phyloP scores from a whole-genome alignment of 805 yeast species.

The Spathaspora girioi region DNA sequence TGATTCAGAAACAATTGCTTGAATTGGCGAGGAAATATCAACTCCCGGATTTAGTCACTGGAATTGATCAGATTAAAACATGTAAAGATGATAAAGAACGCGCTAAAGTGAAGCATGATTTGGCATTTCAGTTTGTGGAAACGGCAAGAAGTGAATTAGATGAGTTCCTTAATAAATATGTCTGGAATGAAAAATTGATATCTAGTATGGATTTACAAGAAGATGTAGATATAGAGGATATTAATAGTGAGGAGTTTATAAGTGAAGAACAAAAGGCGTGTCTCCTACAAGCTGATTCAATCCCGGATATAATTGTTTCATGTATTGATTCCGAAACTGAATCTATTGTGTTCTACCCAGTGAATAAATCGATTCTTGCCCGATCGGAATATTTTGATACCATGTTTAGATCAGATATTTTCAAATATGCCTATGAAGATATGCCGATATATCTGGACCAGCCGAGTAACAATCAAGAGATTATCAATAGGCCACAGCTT shows the following conservation, averaged over 20 bases:
- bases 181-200: slow-evolving; percentile 17
- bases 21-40: slow-evolving; percentile 29
- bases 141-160: slow-evolving; percentile 31
- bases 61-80: slow-evolving; percentile 24
- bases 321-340: slow-evolving; percentile 26
- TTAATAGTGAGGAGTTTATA: slow-evolving; percentile 16
- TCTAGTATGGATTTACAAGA: slow-evolving; percentile 13
- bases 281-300: slow-evolving; percentile 17
- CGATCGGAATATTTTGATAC: slow-evolving; percentile 63
- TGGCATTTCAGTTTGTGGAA: slow-evolving; percentile 30
- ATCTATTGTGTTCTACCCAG: slow-evolving; percentile 48
- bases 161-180: slow-evolving; percentile 19
- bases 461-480: not conserved
- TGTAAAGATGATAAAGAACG: slow-evolving; percentile 16
- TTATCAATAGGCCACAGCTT: slow-evolving; percentile 13
- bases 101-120: slow-evolving; percentile 28
- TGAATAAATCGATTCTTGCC: slow-evolving; percentile 56
- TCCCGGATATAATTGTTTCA: slow-evolving; percentile 49
- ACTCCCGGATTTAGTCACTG: slow-evolving; percentile 33
- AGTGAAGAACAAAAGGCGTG: slow-evolving; percentile 16
- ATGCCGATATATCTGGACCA: slow-evolving; percentile 12
- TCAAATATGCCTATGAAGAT: slow-evolving; percentile 11
- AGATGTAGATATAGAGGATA: slow-evolving; percentile 30
- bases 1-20: slow-evolving; percentile 16
- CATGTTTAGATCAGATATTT: slow-evolving; percentile 52